phyloP scores from a whole-genome alignment of 23 red algal species.

The Gracilaria gracilis region DNA sequence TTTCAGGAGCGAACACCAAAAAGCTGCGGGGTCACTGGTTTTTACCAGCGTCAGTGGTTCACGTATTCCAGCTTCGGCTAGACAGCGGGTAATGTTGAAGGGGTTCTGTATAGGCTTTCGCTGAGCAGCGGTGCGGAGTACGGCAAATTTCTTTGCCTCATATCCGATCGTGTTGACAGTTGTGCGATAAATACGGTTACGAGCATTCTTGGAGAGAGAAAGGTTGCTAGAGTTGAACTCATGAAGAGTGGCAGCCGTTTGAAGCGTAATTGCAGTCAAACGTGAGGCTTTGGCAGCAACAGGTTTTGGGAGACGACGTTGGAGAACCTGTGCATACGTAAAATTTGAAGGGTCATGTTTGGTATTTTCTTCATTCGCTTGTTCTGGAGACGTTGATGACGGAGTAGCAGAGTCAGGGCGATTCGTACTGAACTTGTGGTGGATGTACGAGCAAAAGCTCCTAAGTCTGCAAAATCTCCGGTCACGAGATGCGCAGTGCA shows the following conservation, averaged over 20 bases:
- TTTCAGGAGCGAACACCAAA: too few relatives aligned
- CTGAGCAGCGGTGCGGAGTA: not conserved
- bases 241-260: not conserved
- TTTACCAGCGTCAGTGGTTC: not conserved
- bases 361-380: not conserved
- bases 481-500: not conserved
- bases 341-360: not conserved
- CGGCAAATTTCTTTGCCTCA: not conserved
- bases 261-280: not conserved
- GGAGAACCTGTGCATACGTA: not conserved
- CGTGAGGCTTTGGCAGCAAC: not conserved
- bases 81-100: not conserved
- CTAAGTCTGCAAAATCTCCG: not conserved
- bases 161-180: not conserved
- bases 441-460: not conserved
- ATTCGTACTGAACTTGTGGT: not conserved
- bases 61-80: not conserved
- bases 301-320: not conserved
- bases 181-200: not conserved
- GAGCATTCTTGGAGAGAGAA: not conserved
- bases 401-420: not conserved
- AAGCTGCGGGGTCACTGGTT: too few relatives aligned
- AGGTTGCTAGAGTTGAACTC: not conserved
- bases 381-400: not conserved
- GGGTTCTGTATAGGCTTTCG: not conserved